phyloP scores from a whole-genome alignment of 192 early-diverging fungal genomes.

The Linnemannia exigua region DNA sequence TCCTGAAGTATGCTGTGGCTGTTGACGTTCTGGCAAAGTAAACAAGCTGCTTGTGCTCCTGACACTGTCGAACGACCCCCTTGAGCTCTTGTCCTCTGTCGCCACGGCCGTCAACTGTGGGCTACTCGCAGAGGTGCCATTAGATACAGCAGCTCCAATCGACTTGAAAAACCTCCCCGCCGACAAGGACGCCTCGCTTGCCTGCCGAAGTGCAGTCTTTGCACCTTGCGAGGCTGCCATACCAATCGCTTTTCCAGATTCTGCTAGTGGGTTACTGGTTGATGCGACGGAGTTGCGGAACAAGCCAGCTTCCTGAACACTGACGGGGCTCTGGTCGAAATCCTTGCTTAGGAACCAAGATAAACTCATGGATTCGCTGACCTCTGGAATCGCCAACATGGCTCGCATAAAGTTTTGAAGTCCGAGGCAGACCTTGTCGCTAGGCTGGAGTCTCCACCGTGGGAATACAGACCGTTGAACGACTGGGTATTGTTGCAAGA shows the following conservation, averaged over 20 bases:
- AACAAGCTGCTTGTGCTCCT: constrained; percentile 27
- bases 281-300: not conserved
- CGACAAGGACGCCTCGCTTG: constrained; percentile 45
- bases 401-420: constrained; percentile 34
- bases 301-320: constrained; percentile 3
- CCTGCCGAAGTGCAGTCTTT: constrained; percentile 40
- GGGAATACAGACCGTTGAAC: constrained; percentile 45
- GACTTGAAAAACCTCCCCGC: constrained; percentile 56
- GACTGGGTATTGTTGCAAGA: constrained; percentile 40
- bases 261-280: constrained; percentile 9
- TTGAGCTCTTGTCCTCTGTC: constrained; percentile 10
- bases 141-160: constrained; percentile 22
- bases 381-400: constrained; percentile 44
- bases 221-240: constrained; percentile 39
- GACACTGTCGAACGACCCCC: constrained; percentile 47
- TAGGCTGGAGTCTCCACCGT: constrained; percentile 50
- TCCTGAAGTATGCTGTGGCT: not conserved
- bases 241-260: constrained; percentile 21
- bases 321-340: constrained; percentile 21
- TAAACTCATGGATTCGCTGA: constrained; percentile 19
- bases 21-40: constrained; percentile 19
- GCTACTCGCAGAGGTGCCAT: not conserved
- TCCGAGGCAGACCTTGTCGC: constrained; percentile 50
- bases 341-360: constrained; percentile 51
- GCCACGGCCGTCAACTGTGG: not conserved